Evolutionary conservation across 176 grass and related monocot genomes (phyloP).

Genomic region (Tillandsia fasciculata): DNA sequence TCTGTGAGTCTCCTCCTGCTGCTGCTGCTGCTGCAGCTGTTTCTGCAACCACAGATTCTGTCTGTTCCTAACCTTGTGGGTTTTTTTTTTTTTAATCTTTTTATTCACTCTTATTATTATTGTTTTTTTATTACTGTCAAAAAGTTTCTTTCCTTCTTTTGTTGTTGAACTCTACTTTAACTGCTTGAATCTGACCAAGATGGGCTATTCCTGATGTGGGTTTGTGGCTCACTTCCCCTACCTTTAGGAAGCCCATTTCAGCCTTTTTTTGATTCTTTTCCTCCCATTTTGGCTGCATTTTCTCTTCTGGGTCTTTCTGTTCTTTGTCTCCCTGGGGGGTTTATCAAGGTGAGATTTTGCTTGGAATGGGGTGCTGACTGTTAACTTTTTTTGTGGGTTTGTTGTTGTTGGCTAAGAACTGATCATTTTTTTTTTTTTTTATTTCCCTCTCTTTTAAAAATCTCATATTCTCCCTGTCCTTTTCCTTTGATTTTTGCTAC

Average conservation of each 20-base stretch:
- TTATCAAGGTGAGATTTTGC: conserved; percentile 14
- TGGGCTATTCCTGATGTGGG: not conserved
- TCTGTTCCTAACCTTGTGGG: conserved; percentile 13
- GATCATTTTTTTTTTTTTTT: not conserved
- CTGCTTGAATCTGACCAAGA: conserved; percentile 12
- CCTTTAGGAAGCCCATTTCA: conserved; percentile 11
- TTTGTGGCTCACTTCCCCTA: not conserved
- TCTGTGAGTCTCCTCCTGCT: conserved; percentile 4
- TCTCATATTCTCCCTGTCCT: not conserved
- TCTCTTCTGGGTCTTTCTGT: conserved; percentile 4
- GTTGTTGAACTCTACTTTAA: conserved; percentile 3
- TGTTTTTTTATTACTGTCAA: not conserved
- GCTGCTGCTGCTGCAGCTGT: conserved; percentile 23
- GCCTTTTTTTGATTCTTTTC: conserved; percentile 1
- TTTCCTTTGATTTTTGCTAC: not conserved
- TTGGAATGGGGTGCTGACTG: not conserved
- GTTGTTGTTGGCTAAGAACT: not conserved
- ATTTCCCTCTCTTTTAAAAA: no score
- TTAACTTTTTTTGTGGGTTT: conserved; percentile 2
- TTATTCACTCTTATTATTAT: conserved; percentile 16
- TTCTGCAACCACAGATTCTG: conserved; percentile 17
- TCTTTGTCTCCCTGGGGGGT: conserved; percentile 1
- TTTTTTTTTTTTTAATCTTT: not conserved
- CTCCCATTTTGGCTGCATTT: conserved; percentile 4
- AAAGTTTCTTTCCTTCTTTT: not conserved